Percentiles rank a stretch among this genome's conserved stretches.
phyloP scores from a whole-genome alignment of 2,329 filamentous ascomycete species.

The Harringtonia lauricola region DNA sequence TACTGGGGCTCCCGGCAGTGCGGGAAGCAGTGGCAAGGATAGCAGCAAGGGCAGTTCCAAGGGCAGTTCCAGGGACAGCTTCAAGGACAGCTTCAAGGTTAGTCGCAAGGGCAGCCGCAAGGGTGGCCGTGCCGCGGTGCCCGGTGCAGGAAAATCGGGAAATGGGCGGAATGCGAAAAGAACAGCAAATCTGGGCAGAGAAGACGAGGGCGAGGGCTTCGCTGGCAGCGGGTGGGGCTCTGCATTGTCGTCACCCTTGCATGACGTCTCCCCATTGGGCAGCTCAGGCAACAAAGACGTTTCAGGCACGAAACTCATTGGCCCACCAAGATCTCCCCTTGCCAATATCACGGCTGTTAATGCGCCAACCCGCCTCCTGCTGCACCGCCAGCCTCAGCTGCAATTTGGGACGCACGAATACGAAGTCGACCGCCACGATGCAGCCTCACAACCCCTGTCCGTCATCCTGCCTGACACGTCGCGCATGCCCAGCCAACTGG shows the following conservation, averaged over 20 bases:
- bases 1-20: conserved; percentile 2
- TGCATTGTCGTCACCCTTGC: conserved; percentile 22
- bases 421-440: neutral
- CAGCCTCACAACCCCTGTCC: neutral
- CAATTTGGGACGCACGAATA: conserved; percentile 7
- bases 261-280: conserved; percentile 24
- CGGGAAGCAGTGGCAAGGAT: conserved; percentile 4
- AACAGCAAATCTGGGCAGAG: conserved; percentile 5
- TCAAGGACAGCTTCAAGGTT: neutral
- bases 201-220: conserved; percentile 17
- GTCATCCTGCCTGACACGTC: neutral
- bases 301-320: conserved; percentile 33
- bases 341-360: conserved; percentile 25
- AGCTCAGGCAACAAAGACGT: conserved; percentile 25
- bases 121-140: neutral
- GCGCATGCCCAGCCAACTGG: neutral
- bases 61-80: neutral
- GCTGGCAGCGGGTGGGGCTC: conserved; percentile 17
- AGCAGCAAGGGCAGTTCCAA: conserved; percentile 1
- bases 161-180: conserved; percentile 5
- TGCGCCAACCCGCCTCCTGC: conserved; percentile 17
- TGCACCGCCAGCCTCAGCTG: conserved; percentile 1
- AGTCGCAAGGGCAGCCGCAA: neutral
- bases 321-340: conserved; percentile 6
- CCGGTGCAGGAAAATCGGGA: conserved; percentile 6